Evolutionary conservation across 139 green algal genomes (phyloP).

Genomic region (Yamagishiella unicocca): DNA sequence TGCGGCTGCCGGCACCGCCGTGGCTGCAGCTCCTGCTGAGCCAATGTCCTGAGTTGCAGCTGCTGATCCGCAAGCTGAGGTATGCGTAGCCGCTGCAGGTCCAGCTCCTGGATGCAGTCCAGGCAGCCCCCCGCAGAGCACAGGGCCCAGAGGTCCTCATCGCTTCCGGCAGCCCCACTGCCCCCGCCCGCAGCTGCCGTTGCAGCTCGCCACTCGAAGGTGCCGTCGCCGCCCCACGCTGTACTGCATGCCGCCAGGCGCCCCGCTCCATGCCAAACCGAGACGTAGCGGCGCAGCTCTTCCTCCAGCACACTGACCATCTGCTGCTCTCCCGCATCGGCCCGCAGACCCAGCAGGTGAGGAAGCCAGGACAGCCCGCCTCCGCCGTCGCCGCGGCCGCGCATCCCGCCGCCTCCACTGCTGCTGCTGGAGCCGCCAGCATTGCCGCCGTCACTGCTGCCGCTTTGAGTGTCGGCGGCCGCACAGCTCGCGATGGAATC

Average conservation of each 20-base stretch:
- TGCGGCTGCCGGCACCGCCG: not conserved
- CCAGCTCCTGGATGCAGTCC: not conserved
- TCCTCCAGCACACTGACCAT: slow-evolving; percentile 34
- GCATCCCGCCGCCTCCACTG: not conserved
- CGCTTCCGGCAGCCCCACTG: not conserved
- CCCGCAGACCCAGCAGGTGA: not conserved
- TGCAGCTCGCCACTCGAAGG: not conserved
- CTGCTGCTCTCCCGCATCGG: not conserved
- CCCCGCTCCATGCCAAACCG: not conserved
- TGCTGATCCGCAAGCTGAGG: too few relatives aligned
- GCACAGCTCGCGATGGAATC: not conserved
- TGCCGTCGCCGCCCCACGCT: not conserved
- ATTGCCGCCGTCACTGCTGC: not conserved
- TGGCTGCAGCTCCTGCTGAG: too few relatives aligned
- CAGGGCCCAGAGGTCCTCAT: not conserved
- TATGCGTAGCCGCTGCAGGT: too few relatives aligned
- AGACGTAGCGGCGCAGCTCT: slow-evolving; percentile 30
- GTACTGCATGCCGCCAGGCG: not conserved
- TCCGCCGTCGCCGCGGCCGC: not conserved
- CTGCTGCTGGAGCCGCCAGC: not conserved
- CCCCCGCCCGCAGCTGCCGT: not conserved
- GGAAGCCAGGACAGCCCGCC: not conserved
- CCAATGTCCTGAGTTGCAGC: too few relatives aligned
- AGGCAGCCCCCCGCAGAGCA: slow-evolving; percentile 7
- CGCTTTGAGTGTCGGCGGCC: not conserved